These are phyloP conservation scores for Tetrapisispora taiwanensis DNA, from an alignment of 805 yeast genomes.

Conservation along the genomic window DNA sequence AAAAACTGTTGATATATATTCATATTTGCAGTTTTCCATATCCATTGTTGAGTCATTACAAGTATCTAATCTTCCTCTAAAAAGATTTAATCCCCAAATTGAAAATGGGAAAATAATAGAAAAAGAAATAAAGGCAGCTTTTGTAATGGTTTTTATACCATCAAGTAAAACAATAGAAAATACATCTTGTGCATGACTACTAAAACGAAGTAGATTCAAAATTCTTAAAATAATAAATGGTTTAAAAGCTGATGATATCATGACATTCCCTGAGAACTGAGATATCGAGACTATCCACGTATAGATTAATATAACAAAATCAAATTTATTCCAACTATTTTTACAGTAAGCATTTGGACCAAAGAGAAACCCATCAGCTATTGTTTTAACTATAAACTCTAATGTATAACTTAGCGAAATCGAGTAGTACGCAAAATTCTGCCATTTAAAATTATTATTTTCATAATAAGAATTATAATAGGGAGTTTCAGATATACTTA, in stretches of 20 bases:
- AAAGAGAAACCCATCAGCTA: conserved; percentile 3
- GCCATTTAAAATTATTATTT: not conserved
- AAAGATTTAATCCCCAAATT: conserved; percentile 2
- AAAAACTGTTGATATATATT: not conserved
- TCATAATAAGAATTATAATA: not conserved
- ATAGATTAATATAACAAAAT: not conserved
- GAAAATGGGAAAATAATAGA: conserved; percentile 2
- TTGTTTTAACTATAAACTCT: not conserved
- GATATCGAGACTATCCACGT: not conserved
- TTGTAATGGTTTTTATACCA: not conserved
- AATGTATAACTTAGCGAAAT: not conserved
- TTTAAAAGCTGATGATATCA: not conserved
- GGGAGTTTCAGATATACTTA: not conserved
- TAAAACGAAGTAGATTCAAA: not conserved
- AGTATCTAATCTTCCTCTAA: not conserved
- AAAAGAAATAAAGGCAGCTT: not conserved
- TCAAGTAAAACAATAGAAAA: not conserved
- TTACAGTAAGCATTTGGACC: conserved; percentile 1
- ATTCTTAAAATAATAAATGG: not conserved
- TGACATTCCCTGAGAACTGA: not conserved
- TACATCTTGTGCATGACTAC: not conserved
- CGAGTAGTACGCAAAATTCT: not conserved
- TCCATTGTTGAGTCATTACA: not conserved
- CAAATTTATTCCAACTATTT: conserved; percentile 2
- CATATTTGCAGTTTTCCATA: not conserved